Base-by-base conservation (phyloP, 2,329 filamentous ascomycete genomes). In the Xylaria sp. region DNA sequence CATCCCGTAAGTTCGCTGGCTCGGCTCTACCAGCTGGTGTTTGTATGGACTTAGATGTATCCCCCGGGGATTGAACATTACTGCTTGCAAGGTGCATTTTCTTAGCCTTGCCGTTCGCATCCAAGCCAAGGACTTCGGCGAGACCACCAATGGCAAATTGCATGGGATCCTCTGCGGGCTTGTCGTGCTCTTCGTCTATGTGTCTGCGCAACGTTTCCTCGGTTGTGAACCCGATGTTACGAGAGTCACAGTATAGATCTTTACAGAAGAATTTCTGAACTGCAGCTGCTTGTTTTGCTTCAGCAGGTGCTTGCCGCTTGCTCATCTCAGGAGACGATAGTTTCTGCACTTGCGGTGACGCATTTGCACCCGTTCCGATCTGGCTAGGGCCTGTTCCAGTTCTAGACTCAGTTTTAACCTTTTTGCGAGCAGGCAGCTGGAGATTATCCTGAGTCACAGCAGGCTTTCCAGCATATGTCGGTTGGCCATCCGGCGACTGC, bases 401-500 rank as follows among this genome's bases (percentile, higher is more conserved):
- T 81, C 86, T 90, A 34, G 80, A 67, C 12, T 79, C 81, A 1
- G 82, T 82, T 80, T 86, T 90, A 45, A 80, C 75, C 80, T 86
- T 89, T 78, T 90, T 89, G 14, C 83, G 79, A 4, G 85, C 80
- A 4, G 88, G 89, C 24, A 89, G 79, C 60, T 86, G 83, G 45
- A 90, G 79, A 61, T 86, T 85, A 0, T 84, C 82, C 62, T 82
- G 81, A 42, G 87, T 86, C 36, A 89, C 78, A 59, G 84, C 81
- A 1, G 84, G 81, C 75, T 83, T 85, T 75, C 79, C 81, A 54
- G 85, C 83, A 69, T 89, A 89, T 6, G 81, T 82, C 1, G 88
- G 88, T 65, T 86, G 85, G 12, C 88, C 88, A 70, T 88, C 86
- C 36, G 89, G 88, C 5, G 88, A 89, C 8, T 82, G 79, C 19